Base-by-base conservation (phyloP, 2,329 filamentous ascomycete genomes). In the Fusarium albidum region DNA sequence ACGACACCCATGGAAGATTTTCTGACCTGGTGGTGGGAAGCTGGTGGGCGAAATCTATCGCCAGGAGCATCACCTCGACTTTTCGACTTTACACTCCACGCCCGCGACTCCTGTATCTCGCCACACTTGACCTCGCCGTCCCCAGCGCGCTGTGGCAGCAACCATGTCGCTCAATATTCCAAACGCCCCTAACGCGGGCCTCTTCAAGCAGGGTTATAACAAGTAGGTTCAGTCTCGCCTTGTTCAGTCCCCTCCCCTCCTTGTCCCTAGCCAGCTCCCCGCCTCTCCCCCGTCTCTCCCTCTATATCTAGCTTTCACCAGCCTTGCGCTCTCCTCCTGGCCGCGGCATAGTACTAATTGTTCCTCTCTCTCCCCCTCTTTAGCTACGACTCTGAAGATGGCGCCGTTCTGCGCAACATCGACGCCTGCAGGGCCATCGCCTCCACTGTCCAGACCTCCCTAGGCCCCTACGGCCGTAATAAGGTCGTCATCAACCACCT, bases 401-500 rank as follows among this genome's bases (percentile, higher is more conserved):
- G 95, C 73, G 96, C 95, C 66, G 93, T 99, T 65, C 84, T 98
- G 64, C 92, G 95, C 72, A 99, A 99, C 77, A 98, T 99, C 78
- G 96, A 99, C 73, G 95, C 96, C 73, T 99, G 95, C 81, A 87
- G 93, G 63, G 91, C 95, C 65, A 98, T 99, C 76, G 88, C 95
- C 53, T 91, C 90, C 69, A 99, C 95, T 45, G 95, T 99, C 42
- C 92, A 96, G 81, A 98, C 95, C 51, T 98, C 95, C 38, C 85
- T 99, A 29, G 96, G 95, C 45, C 95, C 95, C 55, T 97, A 96
- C 77, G 95, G 95, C 71, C 91, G 95, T 77, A 99, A 99, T 83
- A 99, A 99, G 82, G 93, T 99, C 72, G 92, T 99, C 79, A 98
- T 99, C 83, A 99, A 99, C 82, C 96, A 99, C 79, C 84, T 99